These are phyloP conservation scores for Alternaria gansuensis DNA, from an alignment of 2,329 filamentous ascomycete species.

Conservation along the genomic window DNA sequence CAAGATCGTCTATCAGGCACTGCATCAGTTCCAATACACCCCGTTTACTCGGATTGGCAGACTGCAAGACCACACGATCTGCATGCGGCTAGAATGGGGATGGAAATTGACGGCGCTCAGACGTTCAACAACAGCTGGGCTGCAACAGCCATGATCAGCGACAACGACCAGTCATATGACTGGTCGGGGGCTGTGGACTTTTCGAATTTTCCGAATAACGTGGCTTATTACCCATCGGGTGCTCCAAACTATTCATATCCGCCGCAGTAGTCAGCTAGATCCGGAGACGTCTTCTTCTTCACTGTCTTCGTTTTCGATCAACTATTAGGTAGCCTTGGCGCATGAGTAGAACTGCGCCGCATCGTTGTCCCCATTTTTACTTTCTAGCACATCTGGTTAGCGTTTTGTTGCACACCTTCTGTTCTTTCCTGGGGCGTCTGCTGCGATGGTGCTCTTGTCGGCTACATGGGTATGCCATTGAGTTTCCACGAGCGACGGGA, in stretches of 20 bases:
- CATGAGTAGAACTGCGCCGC: not conserved
- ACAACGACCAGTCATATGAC: not conserved
- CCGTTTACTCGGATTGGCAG: not conserved
- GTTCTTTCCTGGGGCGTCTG: not conserved
- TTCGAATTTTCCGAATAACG: not conserved
- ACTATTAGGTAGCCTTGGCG: not conserved
- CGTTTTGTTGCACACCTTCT: not conserved
- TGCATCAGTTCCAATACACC: not conserved
- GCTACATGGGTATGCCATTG: not conserved
- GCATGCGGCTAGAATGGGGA: slow-evolving; percentile 6
- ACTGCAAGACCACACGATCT: not conserved
- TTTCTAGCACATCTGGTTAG: not conserved
- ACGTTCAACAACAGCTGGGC: slow-evolving; percentile 10
- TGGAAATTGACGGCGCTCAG: slow-evolving; percentile 8
- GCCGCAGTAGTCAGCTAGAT: not conserved
- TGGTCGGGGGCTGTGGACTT: not conserved
- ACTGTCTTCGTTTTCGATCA: rapidly evolving
- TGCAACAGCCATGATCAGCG: slow-evolving; percentile 3
- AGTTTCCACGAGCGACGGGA: not conserved
- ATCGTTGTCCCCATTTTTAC: not conserved
- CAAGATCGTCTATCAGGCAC: not conserved
- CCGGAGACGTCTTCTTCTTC: not conserved
- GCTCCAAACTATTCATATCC: not conserved
- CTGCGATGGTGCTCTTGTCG: not conserved
- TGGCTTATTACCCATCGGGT: not conserved